phyloP scores from a whole-genome alignment of 2,329 filamentous ascomycete species.

The Colletotrichum sp. region DNA sequence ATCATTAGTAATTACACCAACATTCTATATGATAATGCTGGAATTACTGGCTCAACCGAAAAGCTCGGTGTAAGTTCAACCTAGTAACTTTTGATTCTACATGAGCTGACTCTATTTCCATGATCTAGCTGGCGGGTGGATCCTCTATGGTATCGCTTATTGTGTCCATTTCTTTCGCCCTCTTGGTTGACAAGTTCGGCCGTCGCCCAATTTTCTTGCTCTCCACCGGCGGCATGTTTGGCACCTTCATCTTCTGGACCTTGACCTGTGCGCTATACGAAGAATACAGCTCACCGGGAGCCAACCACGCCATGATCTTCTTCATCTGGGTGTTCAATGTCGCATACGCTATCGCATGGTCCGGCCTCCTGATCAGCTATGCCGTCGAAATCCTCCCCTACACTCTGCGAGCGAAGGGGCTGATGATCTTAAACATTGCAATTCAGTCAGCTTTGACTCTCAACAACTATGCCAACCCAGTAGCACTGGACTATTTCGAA shows the following conservation, averaged over 20 bases:
- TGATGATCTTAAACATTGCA: conserved; percentile 62
- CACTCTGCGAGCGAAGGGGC: conserved; percentile 54
- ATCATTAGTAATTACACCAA: conserved; percentile 60
- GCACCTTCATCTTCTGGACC: conserved; percentile 57
- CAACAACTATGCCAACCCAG: conserved; percentile 59
- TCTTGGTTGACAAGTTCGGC: conserved; percentile 60
- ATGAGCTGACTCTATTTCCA: not conserved
- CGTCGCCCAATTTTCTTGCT: conserved; percentile 54
- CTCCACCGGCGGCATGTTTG: conserved; percentile 41
- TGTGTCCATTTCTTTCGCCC: conserved; percentile 55
- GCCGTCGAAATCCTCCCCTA: conserved; percentile 57
- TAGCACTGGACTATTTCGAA: conserved; percentile 55
- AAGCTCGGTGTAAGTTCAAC: conserved; percentile 51
- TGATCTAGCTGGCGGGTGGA: conserved; percentile 40
- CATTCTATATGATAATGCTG: conserved; percentile 51
- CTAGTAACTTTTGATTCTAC: not conserved
- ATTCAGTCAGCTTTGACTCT: conserved; percentile 60
- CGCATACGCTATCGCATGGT: conserved; percentile 63
- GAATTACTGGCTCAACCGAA: conserved; percentile 60
- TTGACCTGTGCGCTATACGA: conserved; percentile 51
- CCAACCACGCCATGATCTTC: conserved; percentile 48
- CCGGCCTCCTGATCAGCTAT: conserved; percentile 62
- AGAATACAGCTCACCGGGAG: conserved; percentile 36
- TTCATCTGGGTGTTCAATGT: conserved; percentile 43
- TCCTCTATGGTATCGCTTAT: conserved; percentile 57